phyloP scores from a whole-genome alignment of 2,329 filamentous ascomycete species.

The Fusarium chuoi region DNA sequence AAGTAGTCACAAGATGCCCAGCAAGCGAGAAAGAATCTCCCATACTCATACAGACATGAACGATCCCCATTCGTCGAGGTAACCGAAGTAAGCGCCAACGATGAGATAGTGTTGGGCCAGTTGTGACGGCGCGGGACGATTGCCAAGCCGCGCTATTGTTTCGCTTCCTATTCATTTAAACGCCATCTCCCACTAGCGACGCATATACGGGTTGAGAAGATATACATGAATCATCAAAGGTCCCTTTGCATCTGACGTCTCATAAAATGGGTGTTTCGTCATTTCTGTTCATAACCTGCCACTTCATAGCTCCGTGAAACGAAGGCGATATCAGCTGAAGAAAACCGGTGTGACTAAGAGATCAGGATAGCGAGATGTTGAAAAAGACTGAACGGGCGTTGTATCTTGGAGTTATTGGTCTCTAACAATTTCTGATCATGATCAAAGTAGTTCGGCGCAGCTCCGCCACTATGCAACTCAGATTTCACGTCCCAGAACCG shows the following conservation, averaged over 20 bases:
- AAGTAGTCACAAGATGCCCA: fast-evolving
- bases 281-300: fast-evolving
- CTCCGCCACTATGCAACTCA: background rate
- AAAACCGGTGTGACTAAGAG: fast-evolving
- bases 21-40: fast-evolving
- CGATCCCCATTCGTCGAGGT: fast-evolving
- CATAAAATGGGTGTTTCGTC: background rate
- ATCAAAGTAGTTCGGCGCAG: fast-evolving
- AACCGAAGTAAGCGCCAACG: background rate
- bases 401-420: fast-evolving
- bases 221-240: background rate
- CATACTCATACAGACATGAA: fast-evolving
- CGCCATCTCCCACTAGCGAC: fast-evolving
- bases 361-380: no score
- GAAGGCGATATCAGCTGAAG: no score
- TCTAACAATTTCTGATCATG: background rate
- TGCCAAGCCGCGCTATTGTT: background rate
- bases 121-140: background rate
- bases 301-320: background rate
- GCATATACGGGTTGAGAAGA: fast-evolving
- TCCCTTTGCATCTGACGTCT: background rate
- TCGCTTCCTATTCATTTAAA: background rate
- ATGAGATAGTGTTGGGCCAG: background rate
- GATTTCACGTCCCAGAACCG: background rate
- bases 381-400: fast-evolving